These are phyloP conservation scores for Coemansia sp. DNA, from an alignment of 192 early-diverging fungal species.

Conservation along the genomic window DNA sequence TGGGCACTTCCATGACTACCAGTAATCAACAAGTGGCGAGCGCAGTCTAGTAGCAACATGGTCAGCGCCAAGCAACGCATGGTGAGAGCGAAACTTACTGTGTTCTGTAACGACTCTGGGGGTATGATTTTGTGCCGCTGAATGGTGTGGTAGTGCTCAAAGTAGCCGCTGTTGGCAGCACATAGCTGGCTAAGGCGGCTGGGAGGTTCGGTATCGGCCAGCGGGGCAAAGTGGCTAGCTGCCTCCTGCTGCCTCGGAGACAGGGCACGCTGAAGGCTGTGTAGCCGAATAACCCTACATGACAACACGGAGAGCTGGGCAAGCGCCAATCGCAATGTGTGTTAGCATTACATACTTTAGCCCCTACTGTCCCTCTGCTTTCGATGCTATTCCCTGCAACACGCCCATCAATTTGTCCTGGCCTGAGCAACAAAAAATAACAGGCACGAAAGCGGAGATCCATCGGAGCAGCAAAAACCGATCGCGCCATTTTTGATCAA, in stretches of 20 bases:
- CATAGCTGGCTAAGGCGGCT: constrained; percentile 31
- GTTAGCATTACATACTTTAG: no score
- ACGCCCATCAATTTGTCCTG: no score
- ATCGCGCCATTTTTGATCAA: no score
- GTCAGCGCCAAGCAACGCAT: neutral
- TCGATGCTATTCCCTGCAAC: no score
- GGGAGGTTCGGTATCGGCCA: constrained; percentile 14
- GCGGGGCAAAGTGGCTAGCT: constrained; percentile 9
- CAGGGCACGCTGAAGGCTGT: constrained; percentile 22
- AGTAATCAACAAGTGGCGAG: no score
- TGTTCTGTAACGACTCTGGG: constrained; percentile 32
- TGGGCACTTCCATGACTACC: neutral
- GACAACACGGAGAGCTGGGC: no score
- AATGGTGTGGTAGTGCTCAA: constrained; percentile 35
- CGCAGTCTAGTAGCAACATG: no score
- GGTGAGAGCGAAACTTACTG: constrained; percentile 21
- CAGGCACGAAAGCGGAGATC: no score
- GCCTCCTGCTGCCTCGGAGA: neutral
- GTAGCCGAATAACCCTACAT: constrained; percentile 41
- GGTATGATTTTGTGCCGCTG: constrained; percentile 49
- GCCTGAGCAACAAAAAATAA: no score
- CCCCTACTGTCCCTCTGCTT: no score
- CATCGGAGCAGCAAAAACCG: no score
- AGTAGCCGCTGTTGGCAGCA: constrained; percentile 38
- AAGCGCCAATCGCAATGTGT: neutral